Percentiles rank a stretch among this genome's conserved stretches.
Conservation (phyloP, 768 basidiomycete species). For the Baorangia bicolor region DNA sequence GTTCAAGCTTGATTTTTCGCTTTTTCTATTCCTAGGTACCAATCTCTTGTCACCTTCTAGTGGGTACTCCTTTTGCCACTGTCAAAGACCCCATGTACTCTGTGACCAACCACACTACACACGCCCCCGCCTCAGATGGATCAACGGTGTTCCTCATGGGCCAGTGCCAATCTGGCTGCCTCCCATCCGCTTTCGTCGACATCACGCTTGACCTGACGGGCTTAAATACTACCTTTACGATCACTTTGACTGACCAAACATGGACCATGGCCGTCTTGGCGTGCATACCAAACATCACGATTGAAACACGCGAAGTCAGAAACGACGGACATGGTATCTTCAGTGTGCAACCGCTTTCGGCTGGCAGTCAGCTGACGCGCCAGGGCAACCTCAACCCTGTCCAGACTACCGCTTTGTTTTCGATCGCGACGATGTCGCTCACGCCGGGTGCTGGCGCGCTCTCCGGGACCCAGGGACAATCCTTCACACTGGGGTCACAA, state of each 20-base stretch:
- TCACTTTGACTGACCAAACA: conserved; percentile 14
- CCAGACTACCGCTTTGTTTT: conserved; percentile 26
- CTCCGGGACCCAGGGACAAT: not conserved
- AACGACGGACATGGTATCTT: conserved; percentile 19
- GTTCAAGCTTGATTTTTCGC: not conserved
- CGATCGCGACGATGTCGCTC: conserved; percentile 16
- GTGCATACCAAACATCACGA: conserved; percentile 21
- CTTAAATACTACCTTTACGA: conserved; percentile 9
- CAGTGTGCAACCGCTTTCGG: conserved; percentile 16
- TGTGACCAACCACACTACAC: conserved; percentile 26
- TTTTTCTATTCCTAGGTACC: not conserved
- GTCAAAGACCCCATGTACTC: conserved; percentile 5
- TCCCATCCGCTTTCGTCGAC: not conserved
- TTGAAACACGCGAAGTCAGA: conserved; percentile 30
- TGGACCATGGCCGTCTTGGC: conserved; percentile 24
- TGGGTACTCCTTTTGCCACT: not conserved
- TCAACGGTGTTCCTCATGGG: conserved; percentile 23
- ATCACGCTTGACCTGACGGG: conserved; percentile 13
- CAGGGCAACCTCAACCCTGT: conserved; percentile 27
- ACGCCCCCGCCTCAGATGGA: conserved; percentile 15
- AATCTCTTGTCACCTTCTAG: not conserved
- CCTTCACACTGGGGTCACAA: conserved; percentile 12
- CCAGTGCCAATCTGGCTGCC: conserved; percentile 23
- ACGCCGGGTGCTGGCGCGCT: not conserved
- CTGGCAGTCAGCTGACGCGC: conserved; percentile 5